Conservation (phyloP, 2,329 filamentous ascomycete genomes). For the Dactylellina sp. region DNA sequence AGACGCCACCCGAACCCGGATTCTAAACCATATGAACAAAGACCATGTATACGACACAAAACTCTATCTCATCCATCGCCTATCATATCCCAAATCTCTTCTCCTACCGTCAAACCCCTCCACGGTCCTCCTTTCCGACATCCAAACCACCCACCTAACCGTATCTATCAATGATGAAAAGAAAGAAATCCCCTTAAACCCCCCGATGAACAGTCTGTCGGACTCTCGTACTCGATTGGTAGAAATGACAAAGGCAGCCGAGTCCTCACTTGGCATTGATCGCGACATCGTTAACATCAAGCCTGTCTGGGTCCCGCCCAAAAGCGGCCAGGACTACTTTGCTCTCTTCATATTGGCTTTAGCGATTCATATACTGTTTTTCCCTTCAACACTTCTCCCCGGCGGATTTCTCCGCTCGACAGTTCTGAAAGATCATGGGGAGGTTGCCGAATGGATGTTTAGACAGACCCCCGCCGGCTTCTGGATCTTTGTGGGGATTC, state of each 20-base stretch:
- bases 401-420: conserved; percentile 37
- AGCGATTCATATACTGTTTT: conserved; percentile 31
- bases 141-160: conserved; percentile 43
- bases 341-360: conserved; percentile 12
- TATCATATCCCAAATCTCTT: conserved; percentile 41
- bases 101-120: conserved; percentile 31
- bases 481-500: conserved; percentile 27
- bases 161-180: conserved; percentile 32
- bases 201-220: conserved; percentile 43
- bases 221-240: conserved; percentile 48
- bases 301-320: conserved; percentile 33
- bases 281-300: conserved; percentile 43
- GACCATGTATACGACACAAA: conserved; percentile 55
- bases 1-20: conserved; percentile 44
- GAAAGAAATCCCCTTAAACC: conserved; percentile 41
- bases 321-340: conserved; percentile 8
- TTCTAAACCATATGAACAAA: conserved; percentile 55
- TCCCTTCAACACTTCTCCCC: conserved; percentile 35
- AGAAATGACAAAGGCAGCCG: conserved; percentile 44
- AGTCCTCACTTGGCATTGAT: conserved; percentile 34
- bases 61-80: conserved; percentile 47
- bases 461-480: conserved; percentile 11
- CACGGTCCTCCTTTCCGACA: conserved; percentile 38
- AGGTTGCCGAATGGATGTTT: conserved; percentile 35
- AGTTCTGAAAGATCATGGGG: conserved; percentile 23